A percentile compares a stretch with the other conserved stretches of the same genome.
Evolutionary conservation across 192 early-diverging fungal species (phyloP).

Genomic region (Phycomyces blakesleeanus): DNA sequence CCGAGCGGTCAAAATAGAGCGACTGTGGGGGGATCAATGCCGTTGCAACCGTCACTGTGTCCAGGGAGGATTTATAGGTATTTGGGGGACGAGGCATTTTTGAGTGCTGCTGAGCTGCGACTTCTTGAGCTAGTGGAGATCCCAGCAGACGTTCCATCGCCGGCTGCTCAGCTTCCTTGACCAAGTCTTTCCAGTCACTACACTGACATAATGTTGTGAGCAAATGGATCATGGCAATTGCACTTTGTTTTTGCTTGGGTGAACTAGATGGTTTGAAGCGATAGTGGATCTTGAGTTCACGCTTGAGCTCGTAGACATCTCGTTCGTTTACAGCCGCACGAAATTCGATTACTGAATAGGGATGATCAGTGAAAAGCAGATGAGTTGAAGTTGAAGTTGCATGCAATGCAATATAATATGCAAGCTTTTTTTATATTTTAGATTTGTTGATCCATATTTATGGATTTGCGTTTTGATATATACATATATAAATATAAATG

Average conservation of each 20-base stretch:
- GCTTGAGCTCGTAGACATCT: conserved; percentile 76
- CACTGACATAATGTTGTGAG: conserved; percentile 75
- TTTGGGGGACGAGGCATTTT: conserved; percentile 17
- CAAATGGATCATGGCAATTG: conserved; percentile 76
- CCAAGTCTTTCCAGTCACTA: conserved; percentile 87
- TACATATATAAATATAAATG: too few species aligned
- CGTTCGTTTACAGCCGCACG: conserved; percentile 74
- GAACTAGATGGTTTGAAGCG: conserved; percentile 64
- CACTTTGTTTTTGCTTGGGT: conserved; percentile 67
- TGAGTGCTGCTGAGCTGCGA: conserved; percentile 24
- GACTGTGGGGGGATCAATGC: conserved; percentile 48
- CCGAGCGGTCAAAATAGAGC: conserved; percentile 92
- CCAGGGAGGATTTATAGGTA: neutral
- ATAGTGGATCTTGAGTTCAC: conserved; percentile 72
- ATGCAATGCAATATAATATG: too few species aligned
- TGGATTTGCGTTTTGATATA: too few species aligned
- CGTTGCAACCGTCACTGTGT: too few species aligned
- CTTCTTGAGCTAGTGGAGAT: conserved; percentile 16
- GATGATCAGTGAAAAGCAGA: neutral
- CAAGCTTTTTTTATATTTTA: too few species aligned
- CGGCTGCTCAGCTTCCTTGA: conserved; percentile 58
- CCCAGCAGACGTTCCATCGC: conserved; percentile 19
- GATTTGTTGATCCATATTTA: too few species aligned
- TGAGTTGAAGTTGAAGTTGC: too few species aligned
- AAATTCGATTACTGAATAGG: conserved; percentile 78